Evolutionary conservation across 225 moss, liverwort and hornwort species (phyloP), one percentile per base, ranked within the genome.

Genomic region (Lunularia cruciata): DNA sequence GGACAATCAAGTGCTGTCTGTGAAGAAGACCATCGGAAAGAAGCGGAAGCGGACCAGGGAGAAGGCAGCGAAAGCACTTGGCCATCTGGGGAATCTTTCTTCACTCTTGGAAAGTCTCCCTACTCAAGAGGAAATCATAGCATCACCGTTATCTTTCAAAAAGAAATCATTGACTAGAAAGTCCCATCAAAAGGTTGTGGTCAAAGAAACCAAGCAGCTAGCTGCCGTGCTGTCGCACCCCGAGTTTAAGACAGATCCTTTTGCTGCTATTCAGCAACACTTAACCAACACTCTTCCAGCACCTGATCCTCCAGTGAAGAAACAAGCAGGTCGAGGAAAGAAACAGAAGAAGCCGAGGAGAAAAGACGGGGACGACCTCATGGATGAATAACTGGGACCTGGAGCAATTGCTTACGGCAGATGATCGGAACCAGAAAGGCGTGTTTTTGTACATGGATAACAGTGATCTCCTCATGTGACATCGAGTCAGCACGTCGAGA

Each of bases 251-350:
- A 69, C 81, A 43, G 90, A 88, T 35, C 95, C 89, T 3, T 92
- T 92, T 79, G 78, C 85, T 69, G 92, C 94, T 69, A 92, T 95
- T 33, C 89, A 91, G 63, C 86, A 89, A 78, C 91, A 91, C 75
- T 82, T 95, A 38, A 76, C 67, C 67, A 78, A 60, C 49, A 92
- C 88, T 10, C 69, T 92, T 58, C 83, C 89, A 43, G 42, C 71
- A 16, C 63, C 68, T 58, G 72, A 70, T 38, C 71, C 72, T 65
- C 78, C 76, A 56, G 61, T 79, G 18, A 23, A 60, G n/a, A 73
- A 65, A 46, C 34, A 55, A 23, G 63, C 64, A 48, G 43, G 56
- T 13, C 65, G 39, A 10, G 69, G 39, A 66, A 77, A 58, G 72
- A 19, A 47, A 60, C 51, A 52, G 56, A 71, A 65, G 62, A 77